These are phyloP conservation scores for Yamadazyma diddensiae DNA, from an alignment of 1,139 yeast genomes.

Conservation along the genomic window DNA sequence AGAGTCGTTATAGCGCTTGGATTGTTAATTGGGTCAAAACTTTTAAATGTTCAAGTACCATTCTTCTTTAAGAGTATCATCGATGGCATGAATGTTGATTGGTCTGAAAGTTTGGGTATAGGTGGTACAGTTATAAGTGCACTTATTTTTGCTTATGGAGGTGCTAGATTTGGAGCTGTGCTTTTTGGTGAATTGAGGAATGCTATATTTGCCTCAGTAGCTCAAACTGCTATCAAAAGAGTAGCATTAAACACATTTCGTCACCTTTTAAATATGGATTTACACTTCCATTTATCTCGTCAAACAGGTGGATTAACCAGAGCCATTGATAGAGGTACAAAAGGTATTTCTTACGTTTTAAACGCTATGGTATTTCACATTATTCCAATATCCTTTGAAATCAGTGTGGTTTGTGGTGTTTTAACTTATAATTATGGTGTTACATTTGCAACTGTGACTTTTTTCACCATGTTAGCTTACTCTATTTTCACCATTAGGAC, in stretches of 20 bases:
- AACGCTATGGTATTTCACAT: conserved; percentile 97
- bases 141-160: conserved; percentile 84
- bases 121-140: conserved; percentile 65
- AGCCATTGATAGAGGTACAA: conserved; percentile 97
- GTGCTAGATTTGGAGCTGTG: conserved; percentile 92
- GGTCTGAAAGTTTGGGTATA: conserved; percentile 64
- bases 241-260: conserved; percentile 87
- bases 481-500: conserved; percentile 85
- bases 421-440: conserved; percentile 89
- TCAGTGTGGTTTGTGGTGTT: conserved; percentile 88
- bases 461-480: conserved; percentile 83
- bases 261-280: conserved; percentile 79
- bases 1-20: conserved; percentile 76
- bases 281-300: conserved; percentile 83
- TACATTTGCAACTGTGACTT: conserved; percentile 84
- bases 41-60: conserved; percentile 93
- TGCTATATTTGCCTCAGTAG: conserved; percentile 93
- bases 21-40: conserved; percentile 72
- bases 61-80: conserved; percentile 86
- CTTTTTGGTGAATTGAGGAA: conserved; percentile 90
- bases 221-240: conserved; percentile 88
- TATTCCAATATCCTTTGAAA: conserved; percentile 88
- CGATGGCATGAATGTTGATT: conserved; percentile 90
- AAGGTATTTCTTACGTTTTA: conserved; percentile 90
- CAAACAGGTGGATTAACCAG: conserved; percentile 97